These are phyloP conservation scores for Dryas octopetala DNA, from an alignment of 306 rosid genomes.

Conservation along the genomic window DNA sequence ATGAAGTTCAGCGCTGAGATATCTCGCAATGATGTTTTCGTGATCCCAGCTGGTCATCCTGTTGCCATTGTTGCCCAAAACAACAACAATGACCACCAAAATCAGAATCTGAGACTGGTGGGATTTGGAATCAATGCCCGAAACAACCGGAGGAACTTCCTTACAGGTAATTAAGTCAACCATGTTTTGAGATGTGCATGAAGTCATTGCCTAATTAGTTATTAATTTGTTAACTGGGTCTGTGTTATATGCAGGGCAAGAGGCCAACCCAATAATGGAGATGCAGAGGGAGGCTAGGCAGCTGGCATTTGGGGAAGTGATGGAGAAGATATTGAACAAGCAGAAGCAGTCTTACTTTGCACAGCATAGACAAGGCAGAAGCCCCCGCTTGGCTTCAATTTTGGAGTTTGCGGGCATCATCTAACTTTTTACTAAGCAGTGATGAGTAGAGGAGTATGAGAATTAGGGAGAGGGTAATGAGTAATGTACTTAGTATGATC, in stretches of 20 bases:
- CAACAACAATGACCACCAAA: neutral
- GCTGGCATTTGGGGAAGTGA: constrained; percentile 28
- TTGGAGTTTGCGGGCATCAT: neutral
- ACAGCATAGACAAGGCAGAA: neutral
- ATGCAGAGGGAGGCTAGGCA: constrained; percentile 35
- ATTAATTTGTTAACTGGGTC: neutral
- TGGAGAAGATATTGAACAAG: constrained; percentile 30
- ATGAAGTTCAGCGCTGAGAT: constrained; percentile 16
- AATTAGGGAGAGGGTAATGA: too few species aligned
- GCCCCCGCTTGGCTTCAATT: constrained; percentile 18
- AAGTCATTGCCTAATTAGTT: too few species aligned
- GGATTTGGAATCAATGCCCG: constrained; percentile 36
- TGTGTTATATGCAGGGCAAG: constrained; percentile 18
- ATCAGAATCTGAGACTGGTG: constrained; percentile 13
- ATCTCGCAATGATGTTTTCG: constrained; percentile 28
- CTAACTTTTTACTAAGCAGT: neutral
- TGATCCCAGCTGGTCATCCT: constrained; percentile 41
- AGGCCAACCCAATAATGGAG: constrained; percentile 17
- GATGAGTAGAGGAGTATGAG: too few species aligned
- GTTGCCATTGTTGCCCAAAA: constrained; percentile 24
- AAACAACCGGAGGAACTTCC: constrained; percentile 28
- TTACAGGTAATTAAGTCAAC: constrained; percentile 26
- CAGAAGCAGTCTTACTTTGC: constrained; percentile 27
- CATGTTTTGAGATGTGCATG: too few species aligned
- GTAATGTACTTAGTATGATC: too few species aligned